Conservation (phyloP, 2,329 filamentous ascomycete genomes). For the Fusarium incarnatum region DNA sequence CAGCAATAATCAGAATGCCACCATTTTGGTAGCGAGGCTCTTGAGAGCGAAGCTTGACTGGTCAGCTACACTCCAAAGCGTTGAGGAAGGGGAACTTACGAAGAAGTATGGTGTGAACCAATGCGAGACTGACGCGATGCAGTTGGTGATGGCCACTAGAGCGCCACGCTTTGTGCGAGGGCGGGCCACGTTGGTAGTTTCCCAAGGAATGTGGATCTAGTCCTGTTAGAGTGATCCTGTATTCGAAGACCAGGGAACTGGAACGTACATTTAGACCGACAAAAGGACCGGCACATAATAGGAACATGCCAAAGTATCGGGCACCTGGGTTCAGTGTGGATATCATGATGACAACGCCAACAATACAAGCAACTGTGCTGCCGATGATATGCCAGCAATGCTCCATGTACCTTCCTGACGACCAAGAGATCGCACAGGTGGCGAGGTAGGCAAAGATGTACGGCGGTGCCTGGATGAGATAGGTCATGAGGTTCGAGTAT, state of each 20-base stretch:
- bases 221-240: neutral
- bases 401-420: neutral
- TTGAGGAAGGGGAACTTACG: fast-evolving
- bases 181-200: neutral
- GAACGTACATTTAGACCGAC: neutral
- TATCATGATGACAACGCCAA: neutral
- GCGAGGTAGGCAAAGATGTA: neutral
- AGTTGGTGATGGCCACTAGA: neutral
- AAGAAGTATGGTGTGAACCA: neutral
- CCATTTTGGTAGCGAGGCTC: neutral
- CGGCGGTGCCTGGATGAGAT: neutral
- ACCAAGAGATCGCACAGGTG: constrained; percentile 1
- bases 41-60: neutral
- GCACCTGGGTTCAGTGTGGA: neutral
- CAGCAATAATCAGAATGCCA: constrained; percentile 6
- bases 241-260: fast-evolving
- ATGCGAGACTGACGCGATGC: neutral
- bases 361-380: neutral
- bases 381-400: neutral
- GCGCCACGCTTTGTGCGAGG: constrained; percentile 1
- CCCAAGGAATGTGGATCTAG: neutral
- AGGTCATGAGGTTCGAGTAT: neutral
- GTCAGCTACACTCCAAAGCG: neutral
- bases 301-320: constrained; percentile 2
- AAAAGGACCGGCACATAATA: neutral